phyloP scores from a whole-genome alignment of 1,284 basidiomycete species.

The Earliella scabrosa region DNA sequence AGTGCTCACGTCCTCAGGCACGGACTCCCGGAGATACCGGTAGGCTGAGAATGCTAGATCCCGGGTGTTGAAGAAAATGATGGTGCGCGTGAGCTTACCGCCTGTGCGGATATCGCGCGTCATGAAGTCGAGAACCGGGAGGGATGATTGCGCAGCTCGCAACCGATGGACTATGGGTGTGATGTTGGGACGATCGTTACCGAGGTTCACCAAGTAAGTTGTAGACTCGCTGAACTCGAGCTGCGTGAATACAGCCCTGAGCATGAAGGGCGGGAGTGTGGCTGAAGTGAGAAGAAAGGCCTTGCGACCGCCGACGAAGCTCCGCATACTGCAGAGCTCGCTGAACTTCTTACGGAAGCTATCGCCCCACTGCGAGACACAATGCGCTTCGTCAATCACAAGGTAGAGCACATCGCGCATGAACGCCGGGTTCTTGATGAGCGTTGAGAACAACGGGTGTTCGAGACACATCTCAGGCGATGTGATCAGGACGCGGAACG shows the following conservation, averaged over 20 bases:
- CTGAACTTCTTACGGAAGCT: not conserved
- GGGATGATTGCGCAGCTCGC: not conserved
- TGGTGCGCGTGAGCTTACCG: not conserved
- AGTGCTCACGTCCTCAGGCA: no score
- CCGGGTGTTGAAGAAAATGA: slow-evolving; percentile 11
- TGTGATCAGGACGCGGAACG: not conserved
- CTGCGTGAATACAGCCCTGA: not conserved
- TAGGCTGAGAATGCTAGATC: no score
- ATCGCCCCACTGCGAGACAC: slow-evolving; percentile 2
- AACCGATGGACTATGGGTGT: not conserved
- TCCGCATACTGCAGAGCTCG: not conserved
- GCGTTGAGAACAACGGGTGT: not conserved
- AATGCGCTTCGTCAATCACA: slow-evolving; percentile 4
- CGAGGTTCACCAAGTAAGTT: slow-evolving; percentile 2
- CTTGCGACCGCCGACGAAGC: not conserved
- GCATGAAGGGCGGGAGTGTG: not conserved
- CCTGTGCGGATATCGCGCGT: not conserved
- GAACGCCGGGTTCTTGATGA: not conserved
- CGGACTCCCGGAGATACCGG: no score
- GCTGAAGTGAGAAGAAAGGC: not conserved
- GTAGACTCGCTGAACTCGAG: not conserved
- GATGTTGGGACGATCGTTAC: slow-evolving; percentile 8
- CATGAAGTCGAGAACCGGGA: not conserved
- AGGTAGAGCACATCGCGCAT: not conserved
- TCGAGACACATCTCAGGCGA: slow-evolving; percentile 3